phyloP scores from a whole-genome alignment of 1,284 basidiomycete species.

The Boletus albobrunnescens region DNA sequence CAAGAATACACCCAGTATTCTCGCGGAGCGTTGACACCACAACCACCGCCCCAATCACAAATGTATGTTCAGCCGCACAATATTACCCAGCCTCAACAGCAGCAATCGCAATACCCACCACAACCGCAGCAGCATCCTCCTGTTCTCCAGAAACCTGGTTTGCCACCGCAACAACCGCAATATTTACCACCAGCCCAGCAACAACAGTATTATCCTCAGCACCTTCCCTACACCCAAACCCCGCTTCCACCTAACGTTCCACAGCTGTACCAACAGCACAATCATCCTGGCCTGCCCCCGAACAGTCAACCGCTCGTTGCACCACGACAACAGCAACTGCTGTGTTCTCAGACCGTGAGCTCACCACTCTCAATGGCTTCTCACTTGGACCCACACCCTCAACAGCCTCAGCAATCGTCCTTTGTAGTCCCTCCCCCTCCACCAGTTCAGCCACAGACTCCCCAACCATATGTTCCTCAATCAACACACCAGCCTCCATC shows the following conservation, averaged over 20 bases:
- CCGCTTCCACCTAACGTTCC: constrained; percentile 9
- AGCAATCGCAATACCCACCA: constrained; percentile 7
- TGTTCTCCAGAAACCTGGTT: constrained; percentile 15
- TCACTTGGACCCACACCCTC: constrained; percentile 6
- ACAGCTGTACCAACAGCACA: constrained; percentile 22
- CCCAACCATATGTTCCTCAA: constrained; percentile 6
- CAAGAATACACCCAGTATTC: constrained; percentile 19
- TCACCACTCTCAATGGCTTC: constrained; percentile 14
- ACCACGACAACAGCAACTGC: constrained; percentile 22
- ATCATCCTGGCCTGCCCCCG: neutral
- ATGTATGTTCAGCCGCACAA: constrained; percentile 7
- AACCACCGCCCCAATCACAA: constrained; percentile 15
- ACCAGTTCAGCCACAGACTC: constrained; percentile 13
- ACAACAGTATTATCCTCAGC: constrained; percentile 16
- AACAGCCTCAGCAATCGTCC: constrained; percentile 15
- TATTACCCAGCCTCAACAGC: constrained; percentile 10
- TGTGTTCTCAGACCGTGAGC: constrained; percentile 41
- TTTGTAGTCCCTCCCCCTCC: constrained; percentile 15
- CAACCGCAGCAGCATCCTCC: constrained; percentile 8
- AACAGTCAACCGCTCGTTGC: constrained; percentile 3
- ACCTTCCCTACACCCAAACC: constrained; percentile 15
- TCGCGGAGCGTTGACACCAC: constrained; percentile 1
- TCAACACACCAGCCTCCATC: constrained; percentile 13
- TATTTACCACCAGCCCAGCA: constrained; percentile 8
- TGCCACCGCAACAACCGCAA: constrained; percentile 10